These are phyloP conservation scores for Coccomyxa sp. DNA, from an alignment of 139 green algal genomes.

Conservation along the genomic window DNA sequence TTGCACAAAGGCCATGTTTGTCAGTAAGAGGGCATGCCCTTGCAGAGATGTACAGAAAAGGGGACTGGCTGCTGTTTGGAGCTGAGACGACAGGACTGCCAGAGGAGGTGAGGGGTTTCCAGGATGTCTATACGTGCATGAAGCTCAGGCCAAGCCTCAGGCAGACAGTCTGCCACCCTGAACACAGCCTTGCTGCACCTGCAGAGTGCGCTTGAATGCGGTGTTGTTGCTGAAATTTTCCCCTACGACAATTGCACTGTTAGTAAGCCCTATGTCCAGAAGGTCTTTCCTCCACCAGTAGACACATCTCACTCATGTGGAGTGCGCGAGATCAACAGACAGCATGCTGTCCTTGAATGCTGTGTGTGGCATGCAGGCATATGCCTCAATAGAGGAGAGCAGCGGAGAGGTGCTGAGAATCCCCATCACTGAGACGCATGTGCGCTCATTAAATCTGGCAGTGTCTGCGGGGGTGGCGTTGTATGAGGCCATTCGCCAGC, in stretches of 20 bases:
- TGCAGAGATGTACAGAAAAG: constrained; percentile 45
- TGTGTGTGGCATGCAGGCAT: constrained; percentile 33
- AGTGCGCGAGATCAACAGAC: too few relatives aligned
- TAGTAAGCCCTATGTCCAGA: too few relatives aligned
- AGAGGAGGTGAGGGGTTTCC: constrained; percentile 25
- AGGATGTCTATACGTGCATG: neutral
- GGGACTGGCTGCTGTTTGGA: constrained; percentile 62
- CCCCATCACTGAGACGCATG: constrained; percentile 78
- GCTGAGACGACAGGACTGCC: constrained; percentile 77
- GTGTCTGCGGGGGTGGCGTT: constrained; percentile 73
- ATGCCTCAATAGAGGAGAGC: constrained; percentile 34
- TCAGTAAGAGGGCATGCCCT: neutral
- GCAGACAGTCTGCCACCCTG: too few relatives aligned
- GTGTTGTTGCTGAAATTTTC: too few relatives aligned
- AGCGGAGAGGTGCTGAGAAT: constrained; percentile 69
- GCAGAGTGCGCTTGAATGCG: too few relatives aligned
- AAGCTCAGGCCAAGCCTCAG: too few relatives aligned
- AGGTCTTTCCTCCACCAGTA: too few relatives aligned
- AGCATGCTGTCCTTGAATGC: neutral
- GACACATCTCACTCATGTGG: too few relatives aligned
- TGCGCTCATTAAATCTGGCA: constrained; percentile 85
- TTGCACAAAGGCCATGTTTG: neutral
- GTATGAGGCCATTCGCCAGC: constrained; percentile 85
- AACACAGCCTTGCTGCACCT: too few relatives aligned
- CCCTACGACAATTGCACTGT: too few relatives aligned